A percentile compares a stretch with the other conserved stretches of the same genome.
phyloP scores from a whole-genome alignment of 306 rosid genomes.

The Prunus kanzakura region DNA sequence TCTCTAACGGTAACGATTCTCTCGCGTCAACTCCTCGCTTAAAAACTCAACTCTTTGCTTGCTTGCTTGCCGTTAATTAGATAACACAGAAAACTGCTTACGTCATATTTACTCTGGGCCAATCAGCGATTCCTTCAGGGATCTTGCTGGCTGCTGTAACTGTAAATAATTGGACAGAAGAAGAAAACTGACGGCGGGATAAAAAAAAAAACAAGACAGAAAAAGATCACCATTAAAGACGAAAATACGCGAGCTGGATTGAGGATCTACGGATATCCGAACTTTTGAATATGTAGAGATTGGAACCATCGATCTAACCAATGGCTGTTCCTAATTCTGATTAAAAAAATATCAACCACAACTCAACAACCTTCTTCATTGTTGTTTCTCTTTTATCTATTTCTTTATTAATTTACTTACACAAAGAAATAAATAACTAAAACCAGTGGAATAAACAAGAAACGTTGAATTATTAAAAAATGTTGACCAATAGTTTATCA shows the following conservation, averaged over 20 bases:
- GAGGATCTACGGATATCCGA: no score
- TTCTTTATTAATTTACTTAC: no score
- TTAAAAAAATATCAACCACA: neutral
- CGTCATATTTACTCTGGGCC: neutral
- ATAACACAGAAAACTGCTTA: neutral
- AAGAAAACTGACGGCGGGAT: neutral
- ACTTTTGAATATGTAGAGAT: no score
- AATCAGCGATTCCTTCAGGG: neutral
- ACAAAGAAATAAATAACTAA: neutral
- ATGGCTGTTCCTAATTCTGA: neutral
- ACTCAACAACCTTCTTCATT: neutral
- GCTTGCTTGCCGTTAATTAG: neutral
- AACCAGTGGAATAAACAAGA: neutral
- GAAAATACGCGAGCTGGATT: no score
- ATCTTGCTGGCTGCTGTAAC: neutral
- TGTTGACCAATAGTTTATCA: neutral
- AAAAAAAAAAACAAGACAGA: neutral
- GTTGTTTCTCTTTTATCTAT: neutral
- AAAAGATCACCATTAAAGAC: neutral
- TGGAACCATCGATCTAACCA: neutral
- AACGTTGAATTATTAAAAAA: neutral
- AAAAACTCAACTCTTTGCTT: no score
- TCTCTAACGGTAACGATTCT: neutral
- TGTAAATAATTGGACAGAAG: neutral
- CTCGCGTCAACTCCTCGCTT: neutral